Base-by-base conservation (phyloP, 2,329 filamentous ascomycete species). In the Penicillium sp. region DNA sequence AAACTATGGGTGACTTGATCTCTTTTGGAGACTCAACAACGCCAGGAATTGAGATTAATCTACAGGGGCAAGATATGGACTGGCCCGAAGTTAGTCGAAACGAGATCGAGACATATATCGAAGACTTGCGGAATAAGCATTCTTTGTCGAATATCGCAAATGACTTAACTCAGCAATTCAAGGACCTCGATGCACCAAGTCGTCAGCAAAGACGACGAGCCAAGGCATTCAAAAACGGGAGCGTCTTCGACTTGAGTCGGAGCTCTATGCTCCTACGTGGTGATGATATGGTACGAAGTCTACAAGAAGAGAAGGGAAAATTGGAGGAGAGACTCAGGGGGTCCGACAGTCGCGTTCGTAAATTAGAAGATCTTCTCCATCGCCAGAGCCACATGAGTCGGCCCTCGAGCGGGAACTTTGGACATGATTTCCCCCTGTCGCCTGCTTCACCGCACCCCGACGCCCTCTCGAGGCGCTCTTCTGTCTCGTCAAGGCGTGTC, bases 181-280 rank as follows among this genome's bases (percentile, higher is more conserved):
- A 88, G 62, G 93, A 96, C 57, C 82, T 98, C 14, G 89, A 89
- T 73, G 87, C 85, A 58, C 93, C 94, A 2, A 95, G 92, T 0
- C 92, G 90, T 69, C 92, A 95, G 74, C 93, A 96, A 73, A 86
- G 89, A 62, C 93, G 92, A 76, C 87, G 92, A 59, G 86, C 95
- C 6, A 96, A 94, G 75, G 93, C 92, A 5, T 98, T 99, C 81
- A 97, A 97, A 74, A 95, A 96, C 72, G 95, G 95, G 16, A 98
- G 95, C 72, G 85, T 98, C 40, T 93, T 97, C 70, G 95, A 98
- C 73, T 84, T 97, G 63, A 92, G 92, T n/a, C 87, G 90, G 70
- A 96, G 91, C 66, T 94, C 92, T 1, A 84, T 97, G 10, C 79
- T 97, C 70, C 85, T 96, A 14, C 88, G 92, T 42, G 93, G 92